phyloP scores from a whole-genome alignment of 148 eudicot genomes.

The Vaccinium darrowii region DNA sequence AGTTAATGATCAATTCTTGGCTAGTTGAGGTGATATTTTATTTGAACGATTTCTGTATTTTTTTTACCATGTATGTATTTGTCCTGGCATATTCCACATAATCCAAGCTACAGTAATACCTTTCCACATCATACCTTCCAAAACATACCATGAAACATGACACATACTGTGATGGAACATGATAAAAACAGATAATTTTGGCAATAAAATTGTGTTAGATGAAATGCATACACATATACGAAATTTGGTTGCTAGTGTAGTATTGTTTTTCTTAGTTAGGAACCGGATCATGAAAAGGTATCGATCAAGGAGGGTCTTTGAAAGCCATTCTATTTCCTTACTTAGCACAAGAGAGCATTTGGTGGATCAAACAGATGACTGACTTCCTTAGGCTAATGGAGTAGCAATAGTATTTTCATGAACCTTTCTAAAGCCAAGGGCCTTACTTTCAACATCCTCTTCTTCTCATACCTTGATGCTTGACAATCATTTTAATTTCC shows the following conservation, averaged over 20 bases:
- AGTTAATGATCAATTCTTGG: neutral
- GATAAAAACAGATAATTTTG: no score
- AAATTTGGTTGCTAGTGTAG: neutral
- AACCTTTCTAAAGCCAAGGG: neutral
- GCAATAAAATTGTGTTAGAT: no score
- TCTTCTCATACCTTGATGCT: neutral
- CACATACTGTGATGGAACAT: no score
- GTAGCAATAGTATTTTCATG: neutral
- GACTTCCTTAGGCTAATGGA: neutral
- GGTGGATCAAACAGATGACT: neutral
- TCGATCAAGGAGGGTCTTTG: neutral
- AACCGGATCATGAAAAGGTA: neutral
- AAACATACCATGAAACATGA: no score
- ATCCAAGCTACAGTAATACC: no score
- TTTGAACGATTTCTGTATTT: neutral
- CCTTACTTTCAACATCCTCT: neutral
- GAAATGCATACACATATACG: neutral
- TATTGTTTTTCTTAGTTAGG: neutral
- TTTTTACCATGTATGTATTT: neutral
- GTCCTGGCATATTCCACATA: no score
- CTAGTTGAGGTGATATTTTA: constrained; percentile 25
- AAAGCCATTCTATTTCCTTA: neutral
- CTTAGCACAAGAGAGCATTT: neutral
- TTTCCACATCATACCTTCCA: no score
- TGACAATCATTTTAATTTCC: neutral